Conservation (phyloP, 331 rosid genomes). For the Pyracantha coccinea region DNA sequence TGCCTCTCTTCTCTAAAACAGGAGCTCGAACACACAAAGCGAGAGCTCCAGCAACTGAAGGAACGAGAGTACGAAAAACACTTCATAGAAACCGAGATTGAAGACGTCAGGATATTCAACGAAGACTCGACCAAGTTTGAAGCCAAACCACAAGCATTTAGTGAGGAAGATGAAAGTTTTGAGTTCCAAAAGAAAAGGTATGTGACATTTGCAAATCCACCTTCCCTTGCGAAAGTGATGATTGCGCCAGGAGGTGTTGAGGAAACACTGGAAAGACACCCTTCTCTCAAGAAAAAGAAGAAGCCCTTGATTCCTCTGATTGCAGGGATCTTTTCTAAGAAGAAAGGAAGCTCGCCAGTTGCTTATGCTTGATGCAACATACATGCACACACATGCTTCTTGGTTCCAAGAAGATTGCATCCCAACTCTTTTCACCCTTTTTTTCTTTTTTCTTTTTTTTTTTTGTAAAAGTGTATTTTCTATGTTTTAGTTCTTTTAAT, state of each 20-base stretch:
- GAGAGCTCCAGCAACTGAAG: constrained; percentile 53
- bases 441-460: too few relatives aligned
- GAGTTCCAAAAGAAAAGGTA: constrained; percentile 88
- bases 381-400: neutral
- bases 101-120: constrained; percentile 56
- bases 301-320: constrained; percentile 72
- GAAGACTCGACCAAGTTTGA: constrained; percentile 32
- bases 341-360: constrained; percentile 36
- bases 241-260: constrained; percentile 52
- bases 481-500: neutral
- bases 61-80: constrained; percentile 31
- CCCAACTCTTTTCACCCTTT: neutral
- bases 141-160: constrained; percentile 18
- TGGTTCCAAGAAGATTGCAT: neutral
- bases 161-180: constrained; percentile 21
- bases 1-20: constrained; percentile 60
- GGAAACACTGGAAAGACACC: constrained; percentile 65
- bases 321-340: constrained; percentile 63
- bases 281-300: constrained; percentile 75
- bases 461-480: neutral
- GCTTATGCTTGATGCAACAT: constrained; percentile 16
- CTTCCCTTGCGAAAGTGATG: constrained; percentile 36
- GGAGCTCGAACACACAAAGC: constrained; percentile 66
- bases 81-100: constrained; percentile 25
- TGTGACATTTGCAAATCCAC: constrained; percentile 76